A percentile compares a stretch with the other conserved stretches of the same genome.
Conservation (phyloP, 108 stramenopile genomes). For the Bacterosira constricta region DNA sequence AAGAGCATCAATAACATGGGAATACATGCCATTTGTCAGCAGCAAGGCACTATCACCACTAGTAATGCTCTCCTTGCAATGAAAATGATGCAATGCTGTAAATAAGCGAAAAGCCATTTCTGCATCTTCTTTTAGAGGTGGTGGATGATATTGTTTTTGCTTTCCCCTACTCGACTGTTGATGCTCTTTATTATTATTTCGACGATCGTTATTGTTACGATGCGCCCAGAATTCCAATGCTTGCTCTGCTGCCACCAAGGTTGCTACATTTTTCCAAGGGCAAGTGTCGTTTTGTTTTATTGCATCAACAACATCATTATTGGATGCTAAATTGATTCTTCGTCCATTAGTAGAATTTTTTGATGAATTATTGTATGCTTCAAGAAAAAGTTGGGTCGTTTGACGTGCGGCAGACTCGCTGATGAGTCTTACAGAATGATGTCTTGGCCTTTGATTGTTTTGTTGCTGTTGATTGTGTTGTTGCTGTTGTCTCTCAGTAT, state of each 20-base stretch:
- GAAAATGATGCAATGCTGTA: constrained; percentile 19
- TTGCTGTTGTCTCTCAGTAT: too few species aligned
- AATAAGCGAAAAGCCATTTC: constrained; percentile 22
- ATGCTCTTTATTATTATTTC: neutral
- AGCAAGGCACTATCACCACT: neutral
- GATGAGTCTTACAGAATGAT: constrained; percentile 16
- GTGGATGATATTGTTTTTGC: neutral
- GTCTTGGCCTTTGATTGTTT: neutral
- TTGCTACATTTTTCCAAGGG: constrained; percentile 2
- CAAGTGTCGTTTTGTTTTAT: neutral
- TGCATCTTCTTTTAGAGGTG: constrained; percentile 31
- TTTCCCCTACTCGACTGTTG: neutral
- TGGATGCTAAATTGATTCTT: neutral
- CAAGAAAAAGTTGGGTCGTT: constrained; percentile 5
- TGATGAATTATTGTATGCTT: neutral
- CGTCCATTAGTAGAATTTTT: too few species aligned
- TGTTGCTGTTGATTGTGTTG: too few species aligned
- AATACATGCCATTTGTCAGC: constrained; percentile 38
- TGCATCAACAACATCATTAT: neutral
- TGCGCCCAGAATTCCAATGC: constrained; percentile 44
- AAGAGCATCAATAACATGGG: constrained; percentile 42
- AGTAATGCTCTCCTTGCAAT: neutral
- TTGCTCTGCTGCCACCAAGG: constrained; percentile 20
- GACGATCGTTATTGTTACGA: constrained; percentile 1
- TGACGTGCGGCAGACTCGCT: constrained; percentile 7